Base-by-base conservation (phyloP, 1,139 yeast species). In the Geotrichum armillariae region DNA sequence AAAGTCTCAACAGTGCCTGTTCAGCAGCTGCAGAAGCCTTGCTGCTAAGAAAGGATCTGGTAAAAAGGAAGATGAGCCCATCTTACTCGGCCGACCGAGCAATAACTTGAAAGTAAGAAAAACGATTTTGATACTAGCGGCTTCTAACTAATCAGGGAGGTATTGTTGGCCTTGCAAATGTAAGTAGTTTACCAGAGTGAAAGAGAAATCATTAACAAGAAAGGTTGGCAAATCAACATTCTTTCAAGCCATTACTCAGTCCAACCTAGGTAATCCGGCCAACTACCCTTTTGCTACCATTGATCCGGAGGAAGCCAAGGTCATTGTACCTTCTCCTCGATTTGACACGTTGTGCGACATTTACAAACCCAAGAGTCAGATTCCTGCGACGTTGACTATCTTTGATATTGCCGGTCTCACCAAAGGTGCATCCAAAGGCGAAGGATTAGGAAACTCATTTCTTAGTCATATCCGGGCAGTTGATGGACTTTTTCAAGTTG, bases 251-350 rank as follows among this genome's bases (percentile, higher is more conserved):
- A 79, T 89, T 56, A 88, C 96, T 16, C 77, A 77, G 72, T 87
- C 87, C 65, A 93, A 93, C 47, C 77, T 90, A 63, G 97, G 97
- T 63, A 89, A 88, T 74, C 96, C 98, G 55, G 97, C 96, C 55
- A 90, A 90, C 73, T 93, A 91, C 67, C 97, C 97, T 34, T 90
- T 90, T 68, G 97, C 97, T 54, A 91, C 98, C 53, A 90, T 91
- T 71, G 97, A 91, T 63, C 97, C 98, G 45, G 97, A 90, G 76
- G 96, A 89, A 75, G 96, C 97, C 41, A 80, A 95, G 71, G 96
- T 89, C 52, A 81, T 84, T 61, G 97, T 90, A 53, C 97, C 97
- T 61, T 86, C 95, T 42, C 77, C 85, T 58, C 82, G 95, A 70
- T 82, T 90, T 65, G 94, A 88, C 65, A 76, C 75, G 58, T 77